Base-by-base conservation (phyloP, 2,329 filamentous ascomycete genomes). In the Apiospora arundinis region DNA sequence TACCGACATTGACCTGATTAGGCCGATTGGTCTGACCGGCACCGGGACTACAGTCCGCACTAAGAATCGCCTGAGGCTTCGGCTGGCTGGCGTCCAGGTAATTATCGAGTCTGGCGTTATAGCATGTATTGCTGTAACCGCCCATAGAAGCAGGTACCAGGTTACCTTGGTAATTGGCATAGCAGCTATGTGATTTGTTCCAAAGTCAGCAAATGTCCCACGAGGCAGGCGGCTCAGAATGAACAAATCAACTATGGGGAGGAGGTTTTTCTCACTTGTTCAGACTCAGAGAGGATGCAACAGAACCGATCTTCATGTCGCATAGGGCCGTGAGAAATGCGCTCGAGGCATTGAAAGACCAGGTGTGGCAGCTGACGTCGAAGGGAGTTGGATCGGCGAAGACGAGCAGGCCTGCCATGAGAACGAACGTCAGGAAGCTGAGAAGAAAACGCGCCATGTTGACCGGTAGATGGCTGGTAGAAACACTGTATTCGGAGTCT, bases 161-260 rank as follows among this genome's bases (percentile, higher is more conserved):
- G 25, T 21, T 23, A 28, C 67, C 67, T 32, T 52, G 12, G 67
- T 49, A 48, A 28, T 69, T 69, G 67, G 32, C 67, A n/a, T 49
- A 69, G 46, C 67, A 69, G 4, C 67, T 49, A n/a, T 12, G n/a
- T 14, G 23, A 12, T 46, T 28, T 3, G 21, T 23, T 7, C 42
- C 12, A 2, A n/a, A 25, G 18, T 52, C 18, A 69, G 46, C 18
- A 23, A n/a, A 21, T 14, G 46, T 11, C 4, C 28, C 7, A 32
- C 32, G 32, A 48, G 18, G 14, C n/a, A 23, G 5, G 11, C 9
- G 25, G 5, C 28, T 18, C 14, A 18, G 4, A 4, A 25, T 14
- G 25, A 32, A 28, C 5, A 2, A n/a, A 2, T n/a, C 12, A 14
- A 45, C 42, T 14, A 45, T 45, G 42, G 28, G 32, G 40, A 40